phyloP scores from a whole-genome alignment of 2,329 filamentous ascomycete genomes.

The Penicillium glabrum region DNA sequence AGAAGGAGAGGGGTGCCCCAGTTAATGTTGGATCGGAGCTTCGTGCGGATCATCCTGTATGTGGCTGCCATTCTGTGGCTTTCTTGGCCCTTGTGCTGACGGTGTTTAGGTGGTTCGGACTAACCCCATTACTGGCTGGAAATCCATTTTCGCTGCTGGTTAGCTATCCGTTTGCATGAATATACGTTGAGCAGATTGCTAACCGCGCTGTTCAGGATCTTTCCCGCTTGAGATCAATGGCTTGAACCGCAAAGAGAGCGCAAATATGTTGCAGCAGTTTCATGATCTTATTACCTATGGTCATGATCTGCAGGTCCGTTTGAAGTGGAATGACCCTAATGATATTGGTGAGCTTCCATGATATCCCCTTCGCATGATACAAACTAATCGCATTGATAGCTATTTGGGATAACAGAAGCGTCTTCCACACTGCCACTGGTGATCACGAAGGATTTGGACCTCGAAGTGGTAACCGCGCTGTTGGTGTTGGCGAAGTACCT shows the following conservation, averaged over 20 bases:
- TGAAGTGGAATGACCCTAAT: slow-evolving; percentile 33
- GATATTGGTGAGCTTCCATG: slow-evolving; percentile 32
- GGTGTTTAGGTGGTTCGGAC: slow-evolving; percentile 43
- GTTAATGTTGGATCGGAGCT: slow-evolving; percentile 56
- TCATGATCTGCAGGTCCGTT: slow-evolving; percentile 40
- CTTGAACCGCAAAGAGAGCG: slow-evolving; percentile 29
- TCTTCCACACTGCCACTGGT: slow-evolving; percentile 56
- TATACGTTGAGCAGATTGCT: neutral
- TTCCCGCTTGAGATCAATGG: slow-evolving; percentile 25
- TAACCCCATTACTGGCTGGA: slow-evolving; percentile 48
- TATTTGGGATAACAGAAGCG: slow-evolving; percentile 59
- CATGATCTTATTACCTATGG: slow-evolving; percentile 37
- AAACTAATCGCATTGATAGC: slow-evolving; percentile 29
- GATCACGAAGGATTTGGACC: slow-evolving; percentile 52
- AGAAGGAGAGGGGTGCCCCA: slow-evolving; percentile 47
- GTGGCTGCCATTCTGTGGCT: neutral
- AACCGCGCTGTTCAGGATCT: neutral
- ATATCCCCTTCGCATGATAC: neutral
- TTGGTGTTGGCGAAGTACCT: slow-evolving; percentile 55
- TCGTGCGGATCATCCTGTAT: slow-evolving; percentile 40
- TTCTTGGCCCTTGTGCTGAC: no score
- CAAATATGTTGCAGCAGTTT: slow-evolving; percentile 31
- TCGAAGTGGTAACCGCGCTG: slow-evolving; percentile 50
- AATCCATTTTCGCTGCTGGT: slow-evolving; percentile 32
- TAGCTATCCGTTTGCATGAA: neutral